Conservation (phyloP, 805 yeast species). For the Metschnikowia lunata region DNA sequence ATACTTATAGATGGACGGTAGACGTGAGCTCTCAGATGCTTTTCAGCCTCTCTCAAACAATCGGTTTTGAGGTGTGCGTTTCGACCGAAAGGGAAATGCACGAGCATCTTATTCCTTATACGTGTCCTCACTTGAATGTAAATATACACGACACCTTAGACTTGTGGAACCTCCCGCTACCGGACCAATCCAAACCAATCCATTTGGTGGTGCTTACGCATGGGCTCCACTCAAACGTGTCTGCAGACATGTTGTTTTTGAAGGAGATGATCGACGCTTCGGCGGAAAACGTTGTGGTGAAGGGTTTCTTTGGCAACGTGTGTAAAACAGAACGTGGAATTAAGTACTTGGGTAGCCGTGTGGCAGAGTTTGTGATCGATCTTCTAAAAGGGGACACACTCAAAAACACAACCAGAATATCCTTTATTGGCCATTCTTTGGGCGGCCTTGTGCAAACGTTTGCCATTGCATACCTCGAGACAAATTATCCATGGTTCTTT, state of each 20-base stretch:
- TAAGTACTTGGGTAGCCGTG: slow-evolving; percentile 73
- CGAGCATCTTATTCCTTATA: slow-evolving; percentile 26
- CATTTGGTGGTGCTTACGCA: slow-evolving; percentile 87
- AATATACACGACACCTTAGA: slow-evolving; percentile 56
- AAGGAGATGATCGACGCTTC: slow-evolving; percentile 71
- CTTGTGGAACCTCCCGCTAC: slow-evolving; percentile 69
- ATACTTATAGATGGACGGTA: slow-evolving; percentile 65
- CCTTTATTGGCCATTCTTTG: slow-evolving; percentile 88
- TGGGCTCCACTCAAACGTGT: slow-evolving; percentile 85
- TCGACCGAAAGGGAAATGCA: slow-evolving; percentile 17
- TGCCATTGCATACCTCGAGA: slow-evolving; percentile 76
- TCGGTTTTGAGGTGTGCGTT: slow-evolving; percentile 62
- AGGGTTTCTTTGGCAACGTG: slow-evolving; percentile 80
- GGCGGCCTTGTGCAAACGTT: slow-evolving; percentile 92
- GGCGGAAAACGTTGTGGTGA: slow-evolving; percentile 65
- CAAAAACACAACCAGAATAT: slow-evolving; percentile 52
- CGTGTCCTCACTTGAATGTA: slow-evolving; percentile 38
- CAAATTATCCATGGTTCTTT: slow-evolving; percentile 69
- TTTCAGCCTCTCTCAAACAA: slow-evolving; percentile 63
- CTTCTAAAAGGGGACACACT: slow-evolving; percentile 42
- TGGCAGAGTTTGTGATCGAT: slow-evolving; percentile 69
- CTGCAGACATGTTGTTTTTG: slow-evolving; percentile 85
- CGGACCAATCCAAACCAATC: slow-evolving; percentile 47
- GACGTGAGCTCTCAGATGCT: slow-evolving; percentile 80
- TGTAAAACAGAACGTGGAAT: slow-evolving; percentile 90